These are phyloP conservation scores for Verticillium alfalfae DNA, from an alignment of 2,329 filamentous ascomycete genomes.

Conservation along the genomic window DNA sequence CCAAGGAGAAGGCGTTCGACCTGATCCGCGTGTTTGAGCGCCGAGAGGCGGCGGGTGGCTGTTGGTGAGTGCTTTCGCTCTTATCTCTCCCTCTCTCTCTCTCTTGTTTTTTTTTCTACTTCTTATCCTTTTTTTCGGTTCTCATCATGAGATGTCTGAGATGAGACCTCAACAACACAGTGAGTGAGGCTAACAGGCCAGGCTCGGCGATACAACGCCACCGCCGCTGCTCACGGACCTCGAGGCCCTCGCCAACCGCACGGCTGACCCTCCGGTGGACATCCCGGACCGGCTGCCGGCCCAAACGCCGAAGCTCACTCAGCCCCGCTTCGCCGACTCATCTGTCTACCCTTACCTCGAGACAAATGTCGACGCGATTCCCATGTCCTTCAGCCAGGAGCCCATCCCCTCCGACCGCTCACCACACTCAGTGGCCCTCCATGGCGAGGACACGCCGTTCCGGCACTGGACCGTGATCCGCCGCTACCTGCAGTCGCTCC, in stretches of 20 bases:
- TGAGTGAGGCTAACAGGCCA: conserved; percentile 14
- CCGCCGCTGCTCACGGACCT: conserved; percentile 38
- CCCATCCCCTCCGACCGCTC: conserved; percentile 35
- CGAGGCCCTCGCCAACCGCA: conserved; percentile 37
- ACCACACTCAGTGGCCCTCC: conserved; percentile 24
- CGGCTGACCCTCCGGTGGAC: conserved; percentile 40
- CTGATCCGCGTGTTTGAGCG: conserved; percentile 57
- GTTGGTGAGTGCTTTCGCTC: conserved; percentile 40
- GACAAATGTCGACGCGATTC: conserved; percentile 54
- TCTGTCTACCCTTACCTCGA: conserved; percentile 59
- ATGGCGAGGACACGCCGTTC: conserved; percentile 56
- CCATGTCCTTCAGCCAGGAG: conserved; percentile 58
- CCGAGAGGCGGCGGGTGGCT: conserved; percentile 52
- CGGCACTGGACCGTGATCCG: conserved; percentile 54
- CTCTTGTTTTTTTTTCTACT: too few species aligned
- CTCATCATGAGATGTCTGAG: too few species aligned
- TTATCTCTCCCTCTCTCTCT: too few species aligned
- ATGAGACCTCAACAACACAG: too few species aligned
- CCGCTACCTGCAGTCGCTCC: conserved; percentile 45
- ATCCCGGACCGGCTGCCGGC: conserved; percentile 43
- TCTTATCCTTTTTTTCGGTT: too few species aligned
- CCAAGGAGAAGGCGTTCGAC: conserved; percentile 53
- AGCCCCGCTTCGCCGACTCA: conserved; percentile 49
- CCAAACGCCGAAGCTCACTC: conserved; percentile 29
- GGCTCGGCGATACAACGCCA: conserved; percentile 32